Percentiles rank a stretch among this genome's conserved stretches.
These are phyloP conservation scores for Scutellaria barbata DNA, from an alignment of 257 asterid species.

Conservation along the genomic window DNA sequence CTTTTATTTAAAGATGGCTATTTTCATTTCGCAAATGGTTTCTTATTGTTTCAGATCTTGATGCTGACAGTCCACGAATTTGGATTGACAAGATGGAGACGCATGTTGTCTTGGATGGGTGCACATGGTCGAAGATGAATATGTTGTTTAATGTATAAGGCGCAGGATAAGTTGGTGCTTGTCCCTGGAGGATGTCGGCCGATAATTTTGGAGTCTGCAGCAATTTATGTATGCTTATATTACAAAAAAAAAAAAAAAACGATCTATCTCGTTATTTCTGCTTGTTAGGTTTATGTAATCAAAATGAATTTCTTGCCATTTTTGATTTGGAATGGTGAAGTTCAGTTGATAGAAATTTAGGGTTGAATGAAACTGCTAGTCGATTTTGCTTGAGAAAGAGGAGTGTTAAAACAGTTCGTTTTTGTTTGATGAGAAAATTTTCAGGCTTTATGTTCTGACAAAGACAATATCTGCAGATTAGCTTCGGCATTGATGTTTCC, in stretches of 20 bases:
- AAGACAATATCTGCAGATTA: too few species aligned
- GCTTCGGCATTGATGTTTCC: too few species aligned
- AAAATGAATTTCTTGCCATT: not conserved
- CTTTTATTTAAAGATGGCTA: not conserved
- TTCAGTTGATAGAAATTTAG: not conserved
- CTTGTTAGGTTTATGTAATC: not conserved
- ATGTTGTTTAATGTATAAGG: not conserved
- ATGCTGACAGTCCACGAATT: constrained; percentile 8
- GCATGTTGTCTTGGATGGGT: not conserved
- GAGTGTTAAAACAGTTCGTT: not conserved
- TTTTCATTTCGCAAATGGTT: not conserved
- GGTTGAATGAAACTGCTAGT: too few species aligned
- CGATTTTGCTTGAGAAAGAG: too few species aligned
- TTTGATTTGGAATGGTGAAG: not conserved
- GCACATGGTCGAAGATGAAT: too few species aligned
- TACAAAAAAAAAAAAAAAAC: too few species aligned
- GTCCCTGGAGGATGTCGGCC: not conserved
- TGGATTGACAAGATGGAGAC: not conserved
- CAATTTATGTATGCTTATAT: not conserved
- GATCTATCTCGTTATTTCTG: too few species aligned
- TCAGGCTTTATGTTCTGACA: too few species aligned
- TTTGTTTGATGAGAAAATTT: too few species aligned
- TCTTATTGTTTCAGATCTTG: not conserved
- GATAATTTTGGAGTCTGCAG: constrained; percentile 15
- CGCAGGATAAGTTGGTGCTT: not conserved